These are phyloP conservation scores for Conringia planisiliqua DNA, from an alignment of 345 rosid genomes.

Conservation along the genomic window DNA sequence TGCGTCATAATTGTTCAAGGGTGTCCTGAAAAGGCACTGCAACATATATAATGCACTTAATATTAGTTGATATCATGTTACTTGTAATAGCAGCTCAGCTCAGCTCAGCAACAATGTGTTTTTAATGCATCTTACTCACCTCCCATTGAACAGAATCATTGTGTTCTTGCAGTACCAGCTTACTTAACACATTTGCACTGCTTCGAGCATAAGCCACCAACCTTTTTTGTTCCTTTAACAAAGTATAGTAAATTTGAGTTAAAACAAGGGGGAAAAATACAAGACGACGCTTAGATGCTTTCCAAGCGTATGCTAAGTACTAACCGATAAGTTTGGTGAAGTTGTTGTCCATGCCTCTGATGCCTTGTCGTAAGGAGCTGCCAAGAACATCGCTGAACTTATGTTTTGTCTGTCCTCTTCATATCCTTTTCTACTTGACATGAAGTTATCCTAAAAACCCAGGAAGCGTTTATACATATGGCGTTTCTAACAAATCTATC, in stretches of 20 bases:
- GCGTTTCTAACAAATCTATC: constrained; percentile 1
- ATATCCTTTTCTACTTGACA: constrained; percentile 55
- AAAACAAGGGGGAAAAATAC: neutral
- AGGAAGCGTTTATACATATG: neutral
- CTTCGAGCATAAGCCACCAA: constrained; percentile 89
- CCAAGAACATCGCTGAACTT: constrained; percentile 75
- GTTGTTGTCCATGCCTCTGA: constrained; percentile 86
- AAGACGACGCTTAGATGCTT: neutral
- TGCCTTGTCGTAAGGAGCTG: constrained; percentile 83
- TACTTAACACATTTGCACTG: constrained; percentile 70
- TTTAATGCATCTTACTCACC: constrained; percentile 43
- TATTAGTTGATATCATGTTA: neutral
- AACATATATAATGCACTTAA: constrained; percentile 12
- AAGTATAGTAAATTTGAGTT: constrained; percentile 3
- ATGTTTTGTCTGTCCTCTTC: constrained; percentile 49
- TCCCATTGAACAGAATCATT: constrained; percentile 69
- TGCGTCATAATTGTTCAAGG: constrained; percentile 81
- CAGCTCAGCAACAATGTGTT: neutral
- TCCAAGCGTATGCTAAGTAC: constrained; percentile 30
- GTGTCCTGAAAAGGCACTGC: constrained; percentile 91
- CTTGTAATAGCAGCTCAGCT: neutral
- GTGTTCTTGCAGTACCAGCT: constrained; percentile 56
- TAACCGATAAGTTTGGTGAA: constrained; percentile 68
- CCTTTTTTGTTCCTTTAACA: constrained; percentile 70
- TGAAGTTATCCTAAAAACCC: constrained; percentile 55